Evolutionary conservation across 176 grass and related monocot species (phyloP).

Genomic region (Oryza longistaminata): DNA sequence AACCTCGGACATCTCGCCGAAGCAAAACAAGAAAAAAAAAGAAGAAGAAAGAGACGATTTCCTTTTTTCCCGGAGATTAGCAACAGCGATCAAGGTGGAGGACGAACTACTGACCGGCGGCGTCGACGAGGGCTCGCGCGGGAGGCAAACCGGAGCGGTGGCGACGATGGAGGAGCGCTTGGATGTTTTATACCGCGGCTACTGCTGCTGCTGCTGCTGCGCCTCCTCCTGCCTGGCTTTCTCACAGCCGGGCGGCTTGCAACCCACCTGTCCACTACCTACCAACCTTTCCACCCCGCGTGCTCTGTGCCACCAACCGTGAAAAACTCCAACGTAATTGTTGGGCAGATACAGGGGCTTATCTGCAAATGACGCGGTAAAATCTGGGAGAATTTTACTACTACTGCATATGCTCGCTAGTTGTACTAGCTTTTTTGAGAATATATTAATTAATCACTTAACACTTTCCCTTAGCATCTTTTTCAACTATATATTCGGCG

Average conservation of each 20-base stretch:
- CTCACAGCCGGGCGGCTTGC: not conserved
- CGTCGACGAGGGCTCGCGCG: conserved; percentile 26
- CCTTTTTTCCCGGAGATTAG: not conserved
- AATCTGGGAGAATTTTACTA: too few species aligned
- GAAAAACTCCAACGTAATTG: not conserved
- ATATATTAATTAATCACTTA: too few species aligned
- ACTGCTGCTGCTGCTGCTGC: conserved; percentile 6
- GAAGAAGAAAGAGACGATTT: too few species aligned
- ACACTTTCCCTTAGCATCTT: too few species aligned
- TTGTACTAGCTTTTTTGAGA: too few species aligned
- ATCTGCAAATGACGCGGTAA: not conserved
- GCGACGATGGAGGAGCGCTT: not conserved
- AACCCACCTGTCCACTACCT: conserved; percentile 33
- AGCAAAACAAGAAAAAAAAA: not conserved
- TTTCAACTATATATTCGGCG: too few species aligned
- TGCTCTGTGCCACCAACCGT: conserved; percentile 46
- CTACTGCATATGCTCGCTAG: too few species aligned
- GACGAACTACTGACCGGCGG: conserved; percentile 25
- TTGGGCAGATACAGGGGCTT: not conserved
- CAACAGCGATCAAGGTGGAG: not conserved
- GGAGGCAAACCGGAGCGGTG: not conserved
- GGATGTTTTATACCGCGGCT: conserved; percentile 41
- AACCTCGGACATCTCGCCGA: conserved; percentile 1
- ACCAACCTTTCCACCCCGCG: conserved; percentile 37
- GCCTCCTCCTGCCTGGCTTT: not conserved